A percentile compares a stretch with the other conserved stretches of the same genome.
phyloP scores from a whole-genome alignment of 208 protist species.

The Trypanosomatidae sp. region DNA sequence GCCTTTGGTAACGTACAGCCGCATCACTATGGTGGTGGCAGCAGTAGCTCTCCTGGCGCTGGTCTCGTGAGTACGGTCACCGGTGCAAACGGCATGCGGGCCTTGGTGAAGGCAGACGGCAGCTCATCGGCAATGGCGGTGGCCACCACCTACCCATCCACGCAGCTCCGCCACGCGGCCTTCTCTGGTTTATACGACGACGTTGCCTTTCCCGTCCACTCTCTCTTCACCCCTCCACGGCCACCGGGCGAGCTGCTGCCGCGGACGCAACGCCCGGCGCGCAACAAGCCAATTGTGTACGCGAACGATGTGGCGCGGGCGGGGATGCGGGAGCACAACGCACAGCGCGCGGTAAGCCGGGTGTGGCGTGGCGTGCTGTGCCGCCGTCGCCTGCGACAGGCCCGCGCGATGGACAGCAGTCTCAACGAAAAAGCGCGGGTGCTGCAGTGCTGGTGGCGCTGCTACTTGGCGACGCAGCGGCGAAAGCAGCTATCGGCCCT shows the following conservation, averaged over 20 bases:
- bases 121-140: too few species aligned
- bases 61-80: too few species aligned
- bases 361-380: constrained; percentile 81
- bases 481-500: constrained; percentile 35
- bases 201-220: constrained; percentile 59
- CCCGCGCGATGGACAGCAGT: constrained; percentile 34
- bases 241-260: constrained; percentile 58
- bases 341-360: constrained; percentile 64
- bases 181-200: constrained; percentile 62
- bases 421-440: constrained; percentile 44
- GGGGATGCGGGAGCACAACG: constrained; percentile 57
- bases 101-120: too few species aligned
- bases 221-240: constrained; percentile 62
- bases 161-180: neutral
- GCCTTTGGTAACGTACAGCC: too few species aligned
- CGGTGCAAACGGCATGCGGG: too few species aligned
- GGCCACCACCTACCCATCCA: too few species aligned
- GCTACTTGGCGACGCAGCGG: constrained; percentile 33
- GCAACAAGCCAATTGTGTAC: constrained; percentile 40
- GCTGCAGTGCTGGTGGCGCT: constrained; percentile 88
- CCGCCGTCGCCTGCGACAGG: constrained; percentile 57
- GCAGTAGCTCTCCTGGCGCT: too few species aligned
- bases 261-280: constrained; percentile 47
- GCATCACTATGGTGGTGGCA: too few species aligned
- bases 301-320: constrained; percentile 54